Evolutionary conservation across 352 stramenopile genomes (phyloP).

Genomic region (Phytophthora tubulina): DNA sequence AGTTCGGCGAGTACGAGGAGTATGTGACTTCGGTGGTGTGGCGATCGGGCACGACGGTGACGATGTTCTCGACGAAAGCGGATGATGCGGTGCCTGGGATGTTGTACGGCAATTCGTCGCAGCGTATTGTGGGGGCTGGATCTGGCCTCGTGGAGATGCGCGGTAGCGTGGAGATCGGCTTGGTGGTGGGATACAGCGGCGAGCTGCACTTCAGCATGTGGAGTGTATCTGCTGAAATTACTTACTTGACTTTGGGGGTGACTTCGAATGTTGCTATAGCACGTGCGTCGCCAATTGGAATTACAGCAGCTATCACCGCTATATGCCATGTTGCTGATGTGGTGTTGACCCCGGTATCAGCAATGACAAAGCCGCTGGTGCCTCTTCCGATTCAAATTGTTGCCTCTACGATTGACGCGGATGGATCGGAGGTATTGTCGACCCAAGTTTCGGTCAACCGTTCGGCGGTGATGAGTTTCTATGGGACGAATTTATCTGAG

Average conservation of each 20-base stretch:
- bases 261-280: neutral
- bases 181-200: conserved; percentile 35
- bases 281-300: neutral
- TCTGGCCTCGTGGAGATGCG: conserved; percentile 20
- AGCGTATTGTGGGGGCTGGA: conserved; percentile 23
- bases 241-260: neutral
- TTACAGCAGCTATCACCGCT: conserved; percentile 20
- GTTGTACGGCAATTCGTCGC: conserved; percentile 10
- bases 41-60: conserved; percentile 13
- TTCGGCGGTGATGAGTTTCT: conserved; percentile 33
- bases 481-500: conserved; percentile 30
- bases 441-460: conserved; percentile 35
- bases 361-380: conserved; percentile 37
- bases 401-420: conserved; percentile 40
- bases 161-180: conserved; percentile 36
- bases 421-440: conserved; percentile 41
- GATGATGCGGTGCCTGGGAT: conserved; percentile 21
- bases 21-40: conserved; percentile 36
- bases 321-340: conserved; percentile 42
- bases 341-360: conserved; percentile 28
- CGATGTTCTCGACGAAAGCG: conserved; percentile 17
- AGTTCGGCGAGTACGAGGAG: conserved; percentile 30
- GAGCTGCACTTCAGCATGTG: conserved; percentile 22
- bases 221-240: conserved; percentile 24
- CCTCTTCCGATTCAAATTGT: conserved; percentile 29